Evolutionary conservation across 345 rosid genomes (phyloP).

Genomic region (Lumnitzera littorea): DNA sequence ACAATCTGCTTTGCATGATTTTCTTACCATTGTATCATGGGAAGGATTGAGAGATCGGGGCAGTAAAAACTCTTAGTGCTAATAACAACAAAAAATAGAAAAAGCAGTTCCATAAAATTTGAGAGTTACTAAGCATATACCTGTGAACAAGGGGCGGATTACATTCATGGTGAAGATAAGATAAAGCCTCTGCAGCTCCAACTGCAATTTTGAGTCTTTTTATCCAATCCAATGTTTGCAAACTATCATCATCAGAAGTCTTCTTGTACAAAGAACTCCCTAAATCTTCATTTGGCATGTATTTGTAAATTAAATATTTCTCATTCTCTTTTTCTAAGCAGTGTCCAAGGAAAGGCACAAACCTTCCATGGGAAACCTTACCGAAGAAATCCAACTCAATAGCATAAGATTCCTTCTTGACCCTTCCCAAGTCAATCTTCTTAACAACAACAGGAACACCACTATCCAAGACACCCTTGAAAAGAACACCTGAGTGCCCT

Average conservation of each 20-base stretch:
- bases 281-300: constrained; percentile 83
- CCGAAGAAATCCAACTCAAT: constrained; percentile 77
- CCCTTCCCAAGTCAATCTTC: constrained; percentile 46
- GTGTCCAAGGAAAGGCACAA: constrained; percentile 85
- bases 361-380: constrained; percentile 63
- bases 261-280: constrained; percentile 70
- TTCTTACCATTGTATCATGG: too few species aligned
- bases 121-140: constrained; percentile 22
- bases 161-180: constrained; percentile 91
- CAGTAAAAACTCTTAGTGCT: background rate
- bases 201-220: constrained; percentile 91
- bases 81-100: constrained; percentile 2
- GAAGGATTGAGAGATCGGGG: background rate
- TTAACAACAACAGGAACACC: constrained; percentile 60
- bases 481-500: constrained; percentile 93
- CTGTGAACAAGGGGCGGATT: constrained; percentile 86
- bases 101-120: constrained; percentile 1
- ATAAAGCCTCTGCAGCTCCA: constrained; percentile 90
- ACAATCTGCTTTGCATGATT: too few species aligned
- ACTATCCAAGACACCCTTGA: constrained; percentile 58
- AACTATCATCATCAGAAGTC: constrained; percentile 54
- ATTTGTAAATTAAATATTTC: constrained; percentile 77
- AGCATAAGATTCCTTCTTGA: constrained; percentile 51
- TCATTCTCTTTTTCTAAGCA: constrained; percentile 67
- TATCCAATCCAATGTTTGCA: constrained; percentile 95